These are phyloP conservation scores for Dothiorella sarmentorum DNA, from an alignment of 2,329 filamentous ascomycete genomes.

Conservation along the genomic window DNA sequence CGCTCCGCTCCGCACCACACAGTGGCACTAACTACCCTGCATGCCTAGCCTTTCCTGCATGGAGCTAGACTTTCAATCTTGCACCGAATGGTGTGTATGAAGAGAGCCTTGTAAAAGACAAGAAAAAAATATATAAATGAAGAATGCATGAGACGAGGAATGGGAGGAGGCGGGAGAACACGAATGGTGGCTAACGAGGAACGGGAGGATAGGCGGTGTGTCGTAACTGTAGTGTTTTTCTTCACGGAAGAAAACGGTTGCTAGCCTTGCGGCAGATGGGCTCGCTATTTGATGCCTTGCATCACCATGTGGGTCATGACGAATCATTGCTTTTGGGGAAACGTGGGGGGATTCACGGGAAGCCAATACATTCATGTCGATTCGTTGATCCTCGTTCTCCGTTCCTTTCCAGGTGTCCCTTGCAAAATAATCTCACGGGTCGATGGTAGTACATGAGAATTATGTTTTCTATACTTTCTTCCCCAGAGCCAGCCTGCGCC, in stretches of 20 bases:
- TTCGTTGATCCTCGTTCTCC: background rate
- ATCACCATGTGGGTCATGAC: background rate
- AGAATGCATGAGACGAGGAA: background rate
- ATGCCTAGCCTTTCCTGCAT: no score
- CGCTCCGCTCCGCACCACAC: no score
- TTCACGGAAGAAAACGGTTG: no score
- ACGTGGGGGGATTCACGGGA: background rate
- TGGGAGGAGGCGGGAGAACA: background rate
- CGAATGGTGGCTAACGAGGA: background rate
- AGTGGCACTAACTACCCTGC: no score
- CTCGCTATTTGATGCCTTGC: background rate
- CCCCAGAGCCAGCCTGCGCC: background rate
- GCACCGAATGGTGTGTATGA: no score
- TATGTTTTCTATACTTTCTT: slow-evolving; percentile 3
- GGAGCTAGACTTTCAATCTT: no score
- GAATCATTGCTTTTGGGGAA: background rate
- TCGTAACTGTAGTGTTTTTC: background rate
- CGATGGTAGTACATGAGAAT: background rate
- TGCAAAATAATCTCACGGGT: slow-evolving; percentile 1
- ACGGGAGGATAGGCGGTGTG: background rate
- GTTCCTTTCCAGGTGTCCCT: background rate
- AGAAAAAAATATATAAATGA: no score
- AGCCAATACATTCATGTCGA: background rate
- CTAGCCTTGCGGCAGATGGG: no score
- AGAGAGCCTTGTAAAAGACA: no score